phyloP scores from a whole-genome alignment of 1,139 yeast genomes.

The Candida smagusa region DNA sequence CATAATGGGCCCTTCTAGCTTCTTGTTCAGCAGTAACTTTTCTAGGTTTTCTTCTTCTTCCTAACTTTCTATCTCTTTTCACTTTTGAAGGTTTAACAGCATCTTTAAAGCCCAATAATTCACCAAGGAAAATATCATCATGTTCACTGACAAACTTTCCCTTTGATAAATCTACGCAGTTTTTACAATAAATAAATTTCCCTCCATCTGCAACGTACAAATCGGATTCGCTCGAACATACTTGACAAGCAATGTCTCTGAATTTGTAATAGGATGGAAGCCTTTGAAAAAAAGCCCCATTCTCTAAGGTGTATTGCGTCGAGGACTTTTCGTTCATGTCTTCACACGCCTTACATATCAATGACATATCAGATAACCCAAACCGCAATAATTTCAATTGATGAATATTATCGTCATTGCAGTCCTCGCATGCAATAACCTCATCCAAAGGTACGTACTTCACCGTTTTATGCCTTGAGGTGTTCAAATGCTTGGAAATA shows the following conservation, averaged over 20 bases:
- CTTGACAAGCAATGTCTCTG: slow-evolving; percentile 47
- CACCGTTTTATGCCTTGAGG: slow-evolving; percentile 54
- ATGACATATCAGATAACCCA: slow-evolving; percentile 54
- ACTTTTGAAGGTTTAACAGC: slow-evolving; percentile 17
- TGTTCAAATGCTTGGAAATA: slow-evolving; percentile 45
- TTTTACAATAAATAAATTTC: slow-evolving; percentile 35
- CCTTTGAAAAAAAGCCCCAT: slow-evolving; percentile 53
- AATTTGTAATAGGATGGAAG: slow-evolving; percentile 46
- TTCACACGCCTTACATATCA: slow-evolving; percentile 49
- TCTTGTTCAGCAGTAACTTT: slow-evolving; percentile 31
- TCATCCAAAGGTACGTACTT: slow-evolving; percentile 32
- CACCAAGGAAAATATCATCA: slow-evolving; percentile 46
- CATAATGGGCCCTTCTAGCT: slow-evolving; percentile 39
- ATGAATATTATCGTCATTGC: slow-evolving; percentile 54
- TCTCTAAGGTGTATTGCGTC: slow-evolving; percentile 49
- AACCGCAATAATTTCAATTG: slow-evolving; percentile 49
- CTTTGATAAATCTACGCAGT: slow-evolving; percentile 30
- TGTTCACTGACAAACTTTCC: slow-evolving; percentile 40
- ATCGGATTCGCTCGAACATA: slow-evolving; percentile 40
- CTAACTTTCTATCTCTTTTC: slow-evolving; percentile 20
- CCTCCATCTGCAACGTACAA: slow-evolving; percentile 34
- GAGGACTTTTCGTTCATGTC: slow-evolving; percentile 43
- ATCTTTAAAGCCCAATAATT: slow-evolving; percentile 50
- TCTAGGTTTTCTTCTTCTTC: slow-evolving; percentile 21
- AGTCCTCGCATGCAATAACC: slow-evolving; percentile 52